Evolutionary conservation across 176 grass and related monocot species (phyloP), one percentile per base, ranked within the genome.

Genomic region (Eleusine indica): DNA sequence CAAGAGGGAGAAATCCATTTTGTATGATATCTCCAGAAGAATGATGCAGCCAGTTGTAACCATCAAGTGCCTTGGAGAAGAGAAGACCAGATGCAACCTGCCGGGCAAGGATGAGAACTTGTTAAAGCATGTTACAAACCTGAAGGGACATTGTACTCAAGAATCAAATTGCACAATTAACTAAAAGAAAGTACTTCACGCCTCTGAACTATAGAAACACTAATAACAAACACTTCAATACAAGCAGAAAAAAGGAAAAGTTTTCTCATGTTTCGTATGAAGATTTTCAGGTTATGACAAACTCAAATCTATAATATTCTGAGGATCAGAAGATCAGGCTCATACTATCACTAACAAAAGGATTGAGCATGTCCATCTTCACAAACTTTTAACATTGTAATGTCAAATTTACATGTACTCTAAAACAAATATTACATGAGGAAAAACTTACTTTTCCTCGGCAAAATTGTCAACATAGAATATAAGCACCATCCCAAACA

Each of bases 41-140:
- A 96, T 89, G 38, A 99, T 92, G 78, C 91, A 94, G 19, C 93
- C 91, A 86, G 88, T 61, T 79, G 96, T 94, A 77, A 88, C 83
- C 96, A 92, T 92, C 21, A 99, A 78, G 86, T 99, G 91, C 75
- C 91, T 96, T 83, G 96, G 91, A 86, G 96, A 99, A 86, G 96
- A 99, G 75, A 99, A 94, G 74, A 99, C 93, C 68, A 99, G 86
- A 78, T 90, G 96, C 91, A 99, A 92, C 84, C 96, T 99, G 89
- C 83, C 71, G 48, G 44, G 28, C 22, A 85, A 64, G 62, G 69
- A 84, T 60, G 42, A 43, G 7, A 60, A 60, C 29, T 52, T 73
- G 32, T 61, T 74, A 61, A 82, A 75, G 25, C 29, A 19, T 42
- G 28, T 60, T 41, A 83, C 39, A 74, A 73, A 30, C 60, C 71